Evolutionary conservation across 1,284 basidiomycete species (phyloP), one percentile per base, ranked within the genome.

Genomic region (Ustilago tritici): DNA sequence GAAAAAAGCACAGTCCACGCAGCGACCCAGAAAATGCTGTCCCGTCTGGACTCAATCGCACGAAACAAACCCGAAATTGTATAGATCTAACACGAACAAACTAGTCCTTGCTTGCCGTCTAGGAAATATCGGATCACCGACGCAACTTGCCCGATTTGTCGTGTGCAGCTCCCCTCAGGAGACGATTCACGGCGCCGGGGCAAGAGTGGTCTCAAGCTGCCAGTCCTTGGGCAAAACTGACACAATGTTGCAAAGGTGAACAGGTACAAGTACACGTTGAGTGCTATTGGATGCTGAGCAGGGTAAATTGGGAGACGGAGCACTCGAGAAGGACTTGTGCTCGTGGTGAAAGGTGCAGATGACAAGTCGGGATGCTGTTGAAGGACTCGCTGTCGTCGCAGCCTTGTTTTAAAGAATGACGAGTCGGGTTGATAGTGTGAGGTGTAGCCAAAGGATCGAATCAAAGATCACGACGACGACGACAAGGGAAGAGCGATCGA

Each of bases 261-360:
- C n/a, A 66, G 65, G 56, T 72, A 72, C 65, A 67, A 70, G 61
- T 67, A 72, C 70, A 72, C 61, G 70, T 72, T 72, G 70, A 72
- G 70, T 72, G 65, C 57, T 67, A 72, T 60, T 63, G 28, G 31
- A 50, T 12, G 15, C 5, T 5, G n/a, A 31, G 14, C 32, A 23
- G 41, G n/a, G 15, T 46, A 28, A 28, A 28, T 28, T 41, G 36
- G 38, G 19, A 40, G 53, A n/a, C 28, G 40, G n/a, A 32, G 31
- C 36, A 43, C 7, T 11, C 23, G 14, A 32, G 7, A 2, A 17
- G 36, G 28, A 17, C 9, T 40, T 17, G 31, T 34, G 15, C 34
- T 32, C 34, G 36, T 5, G 32, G n/a, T 6, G 19, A 53, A 55
- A 57, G 50, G 34, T 54, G 53, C 49, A 14, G n/a, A 49, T 57